Evolutionary conservation across 805 yeast genomes (phyloP).

Genomic region (Metschnikowia borealis): DNA sequence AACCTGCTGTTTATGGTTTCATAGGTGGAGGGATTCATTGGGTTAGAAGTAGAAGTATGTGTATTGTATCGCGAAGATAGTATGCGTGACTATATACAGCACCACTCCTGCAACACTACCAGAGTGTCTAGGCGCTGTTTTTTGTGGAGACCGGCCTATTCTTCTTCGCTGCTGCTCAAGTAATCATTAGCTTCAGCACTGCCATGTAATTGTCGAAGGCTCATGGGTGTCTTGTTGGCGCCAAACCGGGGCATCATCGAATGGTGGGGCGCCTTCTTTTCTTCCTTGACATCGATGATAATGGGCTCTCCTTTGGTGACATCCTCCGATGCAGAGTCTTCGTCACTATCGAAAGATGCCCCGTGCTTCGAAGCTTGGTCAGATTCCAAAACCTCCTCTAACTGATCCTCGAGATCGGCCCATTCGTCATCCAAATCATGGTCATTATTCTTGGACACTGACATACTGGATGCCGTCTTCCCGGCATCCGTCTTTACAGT

Average conservation of each 20-base stretch:
- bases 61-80: conserved; percentile 1
- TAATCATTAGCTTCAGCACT: conserved; percentile 22
- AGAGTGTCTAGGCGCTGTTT: conserved; percentile 1
- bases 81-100: conserved; percentile 1
- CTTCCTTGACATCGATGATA: conserved; percentile 25
- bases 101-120: conserved; percentile 1
- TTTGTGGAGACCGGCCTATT: conserved; percentile 10
- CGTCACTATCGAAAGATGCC: conserved; percentile 18
- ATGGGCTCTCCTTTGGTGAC: conserved; percentile 23
- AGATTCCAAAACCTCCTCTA: conserved; percentile 37
- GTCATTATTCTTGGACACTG: conserved; percentile 4
- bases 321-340: conserved; percentile 23
- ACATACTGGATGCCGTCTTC: background rate
- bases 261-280: conserved; percentile 8
- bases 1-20: conserved; percentile 1
- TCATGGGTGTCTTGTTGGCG: conserved; percentile 29
- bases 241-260: conserved; percentile 4
- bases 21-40: conserved; percentile 1
- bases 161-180: conserved; percentile 33
- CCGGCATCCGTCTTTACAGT: background rate
- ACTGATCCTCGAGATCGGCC: conserved; percentile 40
- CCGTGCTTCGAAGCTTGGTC: conserved; percentile 8
- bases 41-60: background rate
- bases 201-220: conserved; percentile 36
- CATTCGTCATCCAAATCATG: conserved; percentile 38